A percentile compares a stretch with the other conserved stretches of the same genome.
Evolutionary conservation across 2,329 filamentous ascomycete species (phyloP).

Genomic region (Lachnellula occidentalis): DNA sequence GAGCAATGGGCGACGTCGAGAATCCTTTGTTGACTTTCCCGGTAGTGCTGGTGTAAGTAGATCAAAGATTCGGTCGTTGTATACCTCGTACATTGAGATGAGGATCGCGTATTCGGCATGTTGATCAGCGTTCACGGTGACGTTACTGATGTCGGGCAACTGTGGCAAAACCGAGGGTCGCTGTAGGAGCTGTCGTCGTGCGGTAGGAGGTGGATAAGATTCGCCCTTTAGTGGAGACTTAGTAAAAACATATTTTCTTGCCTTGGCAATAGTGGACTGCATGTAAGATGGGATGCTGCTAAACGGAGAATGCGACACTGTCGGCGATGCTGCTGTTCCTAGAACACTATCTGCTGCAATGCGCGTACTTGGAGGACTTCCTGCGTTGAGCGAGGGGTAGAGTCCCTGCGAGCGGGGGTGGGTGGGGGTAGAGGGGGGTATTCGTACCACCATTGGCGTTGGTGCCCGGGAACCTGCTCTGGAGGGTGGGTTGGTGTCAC

Average conservation of each 20-base stretch:
- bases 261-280: conserved; percentile 27
- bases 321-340: neutral
- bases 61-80: conserved; percentile 97
- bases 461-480: conserved; percentile 59
- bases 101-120: conserved; percentile 79
- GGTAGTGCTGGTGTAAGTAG: conserved; percentile 64
- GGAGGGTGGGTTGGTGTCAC: conserved; percentile 53
- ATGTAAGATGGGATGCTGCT: conserved; percentile 26
- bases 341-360: conserved; percentile 20
- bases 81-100: conserved; percentile 98
- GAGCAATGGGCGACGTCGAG: conserved; percentile 70
- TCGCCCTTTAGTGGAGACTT: conserved; percentile 46
- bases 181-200: conserved; percentile 56
- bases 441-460: conserved; percentile 64
- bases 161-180: conserved; percentile 68
- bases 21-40: conserved; percentile 60
- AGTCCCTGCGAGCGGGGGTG: conserved; percentile 15
- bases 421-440: conserved; percentile 18
- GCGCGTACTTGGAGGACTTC: conserved; percentile 29
- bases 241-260: conserved; percentile 30
- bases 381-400: conserved; percentile 22
- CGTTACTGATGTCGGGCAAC: conserved; percentile 65
- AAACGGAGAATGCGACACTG: conserved; percentile 5
- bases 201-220: conserved; percentile 47
- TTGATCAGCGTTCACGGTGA: conserved; percentile 61